Evolutionary conservation across 2,329 filamentous ascomycete genomes (phyloP).

Genomic region (Sporothrix humicola): DNA sequence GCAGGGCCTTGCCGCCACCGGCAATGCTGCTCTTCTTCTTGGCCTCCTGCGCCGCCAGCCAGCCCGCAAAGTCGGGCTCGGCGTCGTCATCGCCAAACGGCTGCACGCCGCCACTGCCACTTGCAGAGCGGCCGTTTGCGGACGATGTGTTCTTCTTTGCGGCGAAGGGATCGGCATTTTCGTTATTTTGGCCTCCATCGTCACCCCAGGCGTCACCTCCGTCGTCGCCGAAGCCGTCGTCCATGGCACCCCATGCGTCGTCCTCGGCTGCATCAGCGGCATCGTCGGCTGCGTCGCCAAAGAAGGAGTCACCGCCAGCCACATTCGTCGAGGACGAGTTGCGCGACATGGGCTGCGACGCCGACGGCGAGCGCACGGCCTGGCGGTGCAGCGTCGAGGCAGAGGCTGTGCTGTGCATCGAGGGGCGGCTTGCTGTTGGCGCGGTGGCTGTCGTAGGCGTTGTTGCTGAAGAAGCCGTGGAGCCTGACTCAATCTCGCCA

Average conservation of each 20-base stretch:
- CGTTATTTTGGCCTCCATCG: not conserved
- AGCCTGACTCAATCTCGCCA: conserved; percentile 75
- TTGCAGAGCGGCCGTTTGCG: conserved; percentile 45
- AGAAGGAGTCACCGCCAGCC: conserved; percentile 52
- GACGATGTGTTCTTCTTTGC: conserved; percentile 54
- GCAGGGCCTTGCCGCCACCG: conserved; percentile 66
- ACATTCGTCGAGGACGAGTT: conserved; percentile 53
- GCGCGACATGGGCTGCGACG: conserved; percentile 52
- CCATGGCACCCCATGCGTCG: conserved; percentile 78
- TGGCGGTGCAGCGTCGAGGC: conserved; percentile 66
- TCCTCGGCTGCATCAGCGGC: conserved; percentile 66
- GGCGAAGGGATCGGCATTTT: conserved; percentile 28
- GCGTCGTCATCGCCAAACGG: conserved; percentile 76
- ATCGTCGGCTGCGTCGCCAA: conserved; percentile 62
- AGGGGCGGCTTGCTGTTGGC: conserved; percentile 44
- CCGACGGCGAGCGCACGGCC: conserved; percentile 59
- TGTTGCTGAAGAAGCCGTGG: conserved; percentile 46
- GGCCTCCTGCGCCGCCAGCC: conserved; percentile 77
- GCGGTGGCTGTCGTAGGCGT: conserved; percentile 4
- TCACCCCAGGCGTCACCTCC: conserved; percentile 43
- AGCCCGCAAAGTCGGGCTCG: conserved; percentile 95
- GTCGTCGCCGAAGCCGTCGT: conserved; percentile 54
- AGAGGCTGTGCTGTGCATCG: conserved; percentile 55
- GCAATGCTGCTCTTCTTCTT: conserved; percentile 63
- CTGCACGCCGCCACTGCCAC: conserved; percentile 44